Evolutionary conservation across 768 basidiomycete species (phyloP).

Genomic region (Xerocomellus chrysenteron): DNA sequence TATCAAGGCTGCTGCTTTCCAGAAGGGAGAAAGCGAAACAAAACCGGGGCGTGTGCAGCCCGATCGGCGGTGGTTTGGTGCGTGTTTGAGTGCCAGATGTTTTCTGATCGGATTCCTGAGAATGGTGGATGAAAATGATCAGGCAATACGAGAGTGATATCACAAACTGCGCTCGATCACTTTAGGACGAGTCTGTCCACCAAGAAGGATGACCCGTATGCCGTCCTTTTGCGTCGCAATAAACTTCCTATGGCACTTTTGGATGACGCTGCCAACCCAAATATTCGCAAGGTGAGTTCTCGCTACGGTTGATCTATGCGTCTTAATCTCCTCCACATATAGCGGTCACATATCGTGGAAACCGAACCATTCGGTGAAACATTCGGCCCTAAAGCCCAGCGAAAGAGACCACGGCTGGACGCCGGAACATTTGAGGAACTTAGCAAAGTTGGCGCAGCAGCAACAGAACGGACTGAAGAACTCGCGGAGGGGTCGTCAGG

Average conservation of each 20-base stretch:
- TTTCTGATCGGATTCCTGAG: conserved; percentile 7
- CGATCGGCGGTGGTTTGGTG: conserved; percentile 97
- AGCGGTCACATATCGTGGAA: conserved; percentile 93
- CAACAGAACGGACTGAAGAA: conserved; percentile 45
- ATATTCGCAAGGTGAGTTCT: conserved; percentile 63
- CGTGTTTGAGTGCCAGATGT: conserved; percentile 27
- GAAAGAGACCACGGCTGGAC: conserved; percentile 84
- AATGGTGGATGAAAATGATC: conserved; percentile 4
- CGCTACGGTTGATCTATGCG: not conserved
- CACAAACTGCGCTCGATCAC: conserved; percentile 93
- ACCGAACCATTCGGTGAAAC: conserved; percentile 94
- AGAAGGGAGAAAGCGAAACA: conserved; percentile 91
- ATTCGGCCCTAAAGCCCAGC: conserved; percentile 93
- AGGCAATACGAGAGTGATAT: conserved; percentile 99
- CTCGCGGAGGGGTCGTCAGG: conserved; percentile 46
- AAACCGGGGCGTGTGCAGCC: conserved; percentile 91
- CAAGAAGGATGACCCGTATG: conserved; percentile 93
- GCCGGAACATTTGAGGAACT: conserved; percentile 94
- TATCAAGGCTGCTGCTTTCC: conserved; percentile 90
- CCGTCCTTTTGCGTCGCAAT: conserved; percentile 88
- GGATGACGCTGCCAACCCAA: conserved; percentile 84
- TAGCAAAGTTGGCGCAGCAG: conserved; percentile 57
- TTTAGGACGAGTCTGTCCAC: conserved; percentile 85
- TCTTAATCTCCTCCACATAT: conserved; percentile 4
- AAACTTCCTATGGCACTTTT: conserved; percentile 97